Percentiles rank a stretch among this genome's conserved stretches.
phyloP scores from a whole-genome alignment of 2,329 filamentous ascomycete species.

The Thermomyces lanuginosus region DNA sequence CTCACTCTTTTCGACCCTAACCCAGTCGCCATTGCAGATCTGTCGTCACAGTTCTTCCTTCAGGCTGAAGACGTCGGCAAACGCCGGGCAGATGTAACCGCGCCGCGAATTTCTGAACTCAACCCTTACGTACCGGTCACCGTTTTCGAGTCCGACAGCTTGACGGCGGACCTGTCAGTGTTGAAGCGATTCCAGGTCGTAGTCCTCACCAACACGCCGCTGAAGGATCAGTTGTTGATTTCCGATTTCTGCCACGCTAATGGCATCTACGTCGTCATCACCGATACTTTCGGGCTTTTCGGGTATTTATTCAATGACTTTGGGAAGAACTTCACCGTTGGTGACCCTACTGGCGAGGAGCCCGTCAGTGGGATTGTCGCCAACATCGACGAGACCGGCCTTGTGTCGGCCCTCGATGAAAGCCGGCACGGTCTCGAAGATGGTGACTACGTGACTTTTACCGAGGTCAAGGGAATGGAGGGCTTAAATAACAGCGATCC shows the following conservation, averaged over 20 bases:
- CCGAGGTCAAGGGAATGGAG: conserved; percentile 86
- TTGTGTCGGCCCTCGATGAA: conserved; percentile 88
- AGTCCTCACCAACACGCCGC: conserved; percentile 69
- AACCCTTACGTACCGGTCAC: conserved; percentile 91
- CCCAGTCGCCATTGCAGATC: conserved; percentile 66
- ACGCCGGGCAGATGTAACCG: conserved; percentile 71
- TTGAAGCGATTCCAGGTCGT: conserved; percentile 86
- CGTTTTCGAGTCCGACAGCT: conserved; percentile 47
- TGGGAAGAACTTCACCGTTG: conserved; percentile 78
- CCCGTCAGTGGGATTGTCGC: conserved; percentile 78
- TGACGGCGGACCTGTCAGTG: conserved; percentile 60
- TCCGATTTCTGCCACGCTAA: conserved; percentile 90
- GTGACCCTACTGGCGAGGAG: conserved; percentile 81
- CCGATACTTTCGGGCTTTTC: conserved; percentile 86
- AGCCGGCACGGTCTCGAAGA: conserved; percentile 89
- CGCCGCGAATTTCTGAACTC: conserved; percentile 77
- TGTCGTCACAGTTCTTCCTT: conserved; percentile 96
- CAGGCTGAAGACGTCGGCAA: conserved; percentile 78
- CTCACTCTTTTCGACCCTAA: conserved; percentile 82
- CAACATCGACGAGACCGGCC: conserved; percentile 70
- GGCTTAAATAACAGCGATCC: conserved; percentile 67
- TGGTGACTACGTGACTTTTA: conserved; percentile 90
- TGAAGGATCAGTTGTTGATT: conserved; percentile 66
- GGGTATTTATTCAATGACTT: conserved; percentile 96
- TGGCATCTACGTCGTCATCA: conserved; percentile 74